A percentile compares a stretch with the other conserved stretches of the same genome.
These are phyloP conservation scores for Phyllosticta ampelicida DNA, from an alignment of 2,329 filamentous ascomycete genomes.

Conservation along the genomic window DNA sequence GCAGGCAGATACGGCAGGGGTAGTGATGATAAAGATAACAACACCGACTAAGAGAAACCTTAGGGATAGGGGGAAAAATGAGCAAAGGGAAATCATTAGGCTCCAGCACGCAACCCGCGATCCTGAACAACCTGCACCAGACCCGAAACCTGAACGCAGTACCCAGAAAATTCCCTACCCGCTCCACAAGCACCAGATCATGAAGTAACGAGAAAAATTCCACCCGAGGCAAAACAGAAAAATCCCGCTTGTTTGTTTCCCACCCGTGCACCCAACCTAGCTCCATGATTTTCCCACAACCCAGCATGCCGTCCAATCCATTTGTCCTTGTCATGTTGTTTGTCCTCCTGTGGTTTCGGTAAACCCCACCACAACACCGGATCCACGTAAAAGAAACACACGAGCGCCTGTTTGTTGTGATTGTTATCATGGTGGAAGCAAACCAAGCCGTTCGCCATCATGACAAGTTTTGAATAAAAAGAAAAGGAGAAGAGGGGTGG, in stretches of 20 bases:
- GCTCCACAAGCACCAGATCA: background rate
- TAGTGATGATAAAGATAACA: background rate
- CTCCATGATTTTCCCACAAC: background rate
- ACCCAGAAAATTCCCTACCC: background rate
- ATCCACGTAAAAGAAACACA: background rate
- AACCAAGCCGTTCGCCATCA: background rate
- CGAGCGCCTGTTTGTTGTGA: background rate
- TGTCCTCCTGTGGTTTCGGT: background rate
- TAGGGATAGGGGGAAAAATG: background rate
- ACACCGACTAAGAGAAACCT: background rate
- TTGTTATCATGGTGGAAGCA: background rate
- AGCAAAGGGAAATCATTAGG: background rate
- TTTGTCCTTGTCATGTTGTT: background rate
- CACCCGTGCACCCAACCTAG: background rate
- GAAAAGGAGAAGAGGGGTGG: background rate
- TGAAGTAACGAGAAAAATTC: slow-evolving; percentile 8
- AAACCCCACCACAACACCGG: background rate
- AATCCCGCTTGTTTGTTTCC: background rate
- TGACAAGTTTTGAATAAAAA: background rate
- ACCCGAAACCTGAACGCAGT: background rate
- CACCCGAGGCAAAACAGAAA: slow-evolving; percentile 18
- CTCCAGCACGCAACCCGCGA: background rate
- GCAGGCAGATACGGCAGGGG: background rate
- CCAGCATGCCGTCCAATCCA: background rate
- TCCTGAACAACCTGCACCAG: background rate